Base-by-base conservation (phyloP, 192 early-diverging fungal genomes). In the Entomortierella chlamydospora region DNA sequence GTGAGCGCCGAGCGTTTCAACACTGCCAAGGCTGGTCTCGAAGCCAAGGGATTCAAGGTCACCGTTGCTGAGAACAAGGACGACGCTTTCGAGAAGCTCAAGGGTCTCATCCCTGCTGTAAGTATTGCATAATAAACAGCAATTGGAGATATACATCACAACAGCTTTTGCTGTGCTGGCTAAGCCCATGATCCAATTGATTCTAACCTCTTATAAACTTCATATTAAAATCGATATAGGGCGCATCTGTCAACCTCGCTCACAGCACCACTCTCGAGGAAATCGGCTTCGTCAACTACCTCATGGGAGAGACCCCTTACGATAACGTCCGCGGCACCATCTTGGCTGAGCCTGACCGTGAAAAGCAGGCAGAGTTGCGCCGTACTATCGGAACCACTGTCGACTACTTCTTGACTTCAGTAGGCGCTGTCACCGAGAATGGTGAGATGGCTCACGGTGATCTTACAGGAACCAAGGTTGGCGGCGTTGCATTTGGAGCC, bases 231-330 rank as follows among this genome's bases (percentile, higher is more conserved):
- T 51, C 28, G 22, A 11, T n/a, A 29, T 79, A 79, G 76, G 82
- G 82, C 33, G 65, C 30, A 9, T 76, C 71, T 33, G 13, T 83
- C 29, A 82, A 77, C 65, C 42, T 70, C 47, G 82, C 63, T 50
- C 81, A 83, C 79, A 63, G 57, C 58, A 83, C 82, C 4, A 83
- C 82, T 28, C 68, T 83, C 29, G 82, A 82, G 50, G 79, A 83
- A 51, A 70, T 83, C 47, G 82, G 81, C 49, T 83, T 83, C 54
- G 70, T 83, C 47, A 59, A 73, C 59, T 82, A 82, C 63, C 45
- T 83, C 0, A 83, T 80, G 50, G 72, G 73, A 5, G 81, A 80
- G 50, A 68, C 81, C 39, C 63, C 69, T 31, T 77, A 70, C 25
- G 39, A 82, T 65, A 77, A 83, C 65, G 41, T 79, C 30, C 68